Evolutionary conservation across 768 basidiomycete species (phyloP).

Genomic region (Phlebiopsis gigantea): DNA sequence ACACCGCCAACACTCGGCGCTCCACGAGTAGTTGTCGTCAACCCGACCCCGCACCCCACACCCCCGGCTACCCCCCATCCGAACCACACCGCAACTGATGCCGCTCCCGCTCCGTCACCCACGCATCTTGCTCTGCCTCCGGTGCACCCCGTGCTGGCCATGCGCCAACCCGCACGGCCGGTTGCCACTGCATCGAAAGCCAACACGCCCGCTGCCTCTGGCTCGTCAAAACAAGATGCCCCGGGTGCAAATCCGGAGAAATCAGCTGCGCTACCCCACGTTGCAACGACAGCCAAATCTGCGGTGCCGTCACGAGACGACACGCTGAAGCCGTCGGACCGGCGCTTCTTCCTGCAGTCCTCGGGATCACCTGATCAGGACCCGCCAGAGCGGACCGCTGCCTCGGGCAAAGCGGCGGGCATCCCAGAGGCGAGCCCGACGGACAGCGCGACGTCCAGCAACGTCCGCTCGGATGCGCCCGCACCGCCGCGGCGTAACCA

Average conservation of each 20-base stretch:
- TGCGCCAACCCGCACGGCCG: constrained; percentile 9
- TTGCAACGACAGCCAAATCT: not conserved
- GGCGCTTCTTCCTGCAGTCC: constrained; percentile 40
- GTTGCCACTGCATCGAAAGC: constrained; percentile 9
- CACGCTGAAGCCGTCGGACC: constrained; percentile 32
- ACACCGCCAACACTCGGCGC: constrained; percentile 9
- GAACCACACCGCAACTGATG: constrained; percentile 20
- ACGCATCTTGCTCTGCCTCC: constrained; percentile 25
- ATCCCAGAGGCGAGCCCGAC: constrained; percentile 25
- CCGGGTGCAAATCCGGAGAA: constrained; percentile 9
- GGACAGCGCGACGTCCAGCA: constrained; percentile 32
- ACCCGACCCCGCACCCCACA: constrained; percentile 75
- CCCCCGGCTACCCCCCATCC: constrained; percentile 62
- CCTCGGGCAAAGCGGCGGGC: constrained; percentile 15
- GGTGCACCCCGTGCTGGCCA: constrained; percentile 19
- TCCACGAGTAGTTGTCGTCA: constrained; percentile 62
- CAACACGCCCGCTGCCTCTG: not conserved
- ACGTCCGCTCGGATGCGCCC: constrained; percentile 21
- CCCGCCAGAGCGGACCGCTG: constrained; percentile 27
- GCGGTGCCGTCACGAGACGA: constrained; percentile 18
- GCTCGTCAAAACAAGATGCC: constrained; percentile 6
- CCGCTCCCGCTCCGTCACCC: constrained; percentile 25
- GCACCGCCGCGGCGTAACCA: constrained; percentile 13
- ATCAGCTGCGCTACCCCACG: constrained; percentile 6
- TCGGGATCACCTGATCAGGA: constrained; percentile 32